phyloP scores from a whole-genome alignment of 495 filamentous ascomycete species.

The Pyrenula aspistea region DNA sequence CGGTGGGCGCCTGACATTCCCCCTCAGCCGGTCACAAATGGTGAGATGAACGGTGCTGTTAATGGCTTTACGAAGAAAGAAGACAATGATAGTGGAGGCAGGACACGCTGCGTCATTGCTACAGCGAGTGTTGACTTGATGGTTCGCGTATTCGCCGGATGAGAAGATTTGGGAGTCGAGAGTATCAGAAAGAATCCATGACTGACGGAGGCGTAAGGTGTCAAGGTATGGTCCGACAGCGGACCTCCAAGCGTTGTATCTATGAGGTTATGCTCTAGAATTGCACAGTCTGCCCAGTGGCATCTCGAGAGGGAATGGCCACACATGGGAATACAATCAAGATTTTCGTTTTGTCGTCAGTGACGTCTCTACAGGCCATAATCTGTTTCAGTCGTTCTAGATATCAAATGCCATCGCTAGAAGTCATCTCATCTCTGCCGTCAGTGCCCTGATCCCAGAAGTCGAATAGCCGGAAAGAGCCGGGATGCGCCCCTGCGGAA shows the following conservation, averaged over 20 bases:
- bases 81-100: slow-evolving; percentile 10
- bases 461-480: too few relatives aligned
- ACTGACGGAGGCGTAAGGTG: not conserved
- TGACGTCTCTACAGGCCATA: too few relatives aligned
- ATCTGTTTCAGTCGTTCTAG: too few relatives aligned
- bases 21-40: slow-evolving; percentile 40
- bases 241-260: not conserved
- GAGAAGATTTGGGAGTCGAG: slow-evolving; percentile 6
- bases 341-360: too few relatives aligned
- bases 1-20: slow-evolving; percentile 79
- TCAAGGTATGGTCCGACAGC: not conserved
- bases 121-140: slow-evolving; percentile 54
- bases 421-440: too few relatives aligned
- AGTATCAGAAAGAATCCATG: too few relatives aligned
- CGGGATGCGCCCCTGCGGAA: too few relatives aligned
- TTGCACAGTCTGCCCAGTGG: too few relatives aligned
- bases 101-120: slow-evolving; percentile 48
- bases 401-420: too few relatives aligned
- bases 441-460: too few relatives aligned
- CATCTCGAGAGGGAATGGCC: too few relatives aligned
- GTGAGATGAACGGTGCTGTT: slow-evolving; percentile 39
- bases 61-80: slow-evolving; percentile 14
- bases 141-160: slow-evolving; percentile 44
- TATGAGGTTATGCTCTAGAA: not conserved
- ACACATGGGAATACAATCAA: too few relatives aligned